These are phyloP conservation scores for Phytophthora ohioensis DNA, from an alignment of 352 stramenopile genomes.

Conservation along the genomic window DNA sequence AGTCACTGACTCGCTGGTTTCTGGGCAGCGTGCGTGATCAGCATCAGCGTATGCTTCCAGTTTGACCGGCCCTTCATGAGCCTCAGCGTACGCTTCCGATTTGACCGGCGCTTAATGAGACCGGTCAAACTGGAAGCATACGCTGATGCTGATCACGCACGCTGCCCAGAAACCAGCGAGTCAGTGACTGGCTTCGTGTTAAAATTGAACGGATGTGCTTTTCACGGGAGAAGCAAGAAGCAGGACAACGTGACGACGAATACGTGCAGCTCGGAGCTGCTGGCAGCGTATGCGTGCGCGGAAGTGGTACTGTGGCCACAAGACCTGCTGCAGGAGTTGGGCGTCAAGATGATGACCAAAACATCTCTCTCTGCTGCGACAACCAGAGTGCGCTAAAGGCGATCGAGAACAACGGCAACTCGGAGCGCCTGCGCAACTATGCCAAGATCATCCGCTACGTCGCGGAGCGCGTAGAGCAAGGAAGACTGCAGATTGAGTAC, in stretches of 20 bases:
- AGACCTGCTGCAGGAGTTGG: constrained; percentile 8
- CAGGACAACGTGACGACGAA: not conserved
- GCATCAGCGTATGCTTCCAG: not conserved
- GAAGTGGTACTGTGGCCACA: constrained; percentile 11
- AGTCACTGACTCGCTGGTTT: not conserved
- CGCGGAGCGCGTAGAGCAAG: not conserved
- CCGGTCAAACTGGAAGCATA: not conserved
- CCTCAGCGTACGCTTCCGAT: no score
- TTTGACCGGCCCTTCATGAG: no score
- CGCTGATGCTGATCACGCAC: not conserved
- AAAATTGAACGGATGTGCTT: not conserved
- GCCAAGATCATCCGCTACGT: constrained; percentile 8
- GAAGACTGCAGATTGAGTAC: not conserved
- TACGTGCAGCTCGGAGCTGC: not conserved
- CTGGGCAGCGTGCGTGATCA: not conserved
- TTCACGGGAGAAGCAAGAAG: not conserved
- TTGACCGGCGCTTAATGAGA: no score
- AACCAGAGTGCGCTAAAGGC: constrained; percentile 15
- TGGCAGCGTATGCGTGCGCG: constrained; percentile 1
- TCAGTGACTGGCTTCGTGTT: not conserved
- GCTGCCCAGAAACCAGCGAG: not conserved
- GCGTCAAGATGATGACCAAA: constrained; percentile 4
- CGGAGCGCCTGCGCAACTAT: constrained; percentile 11
- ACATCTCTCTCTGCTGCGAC: constrained; percentile 13
- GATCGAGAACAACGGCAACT: constrained; percentile 23